A percentile compares a stretch with the other conserved stretches of the same genome.
phyloP scores from a whole-genome alignment of 345 rosid species.

The Corchorus capsularis region DNA sequence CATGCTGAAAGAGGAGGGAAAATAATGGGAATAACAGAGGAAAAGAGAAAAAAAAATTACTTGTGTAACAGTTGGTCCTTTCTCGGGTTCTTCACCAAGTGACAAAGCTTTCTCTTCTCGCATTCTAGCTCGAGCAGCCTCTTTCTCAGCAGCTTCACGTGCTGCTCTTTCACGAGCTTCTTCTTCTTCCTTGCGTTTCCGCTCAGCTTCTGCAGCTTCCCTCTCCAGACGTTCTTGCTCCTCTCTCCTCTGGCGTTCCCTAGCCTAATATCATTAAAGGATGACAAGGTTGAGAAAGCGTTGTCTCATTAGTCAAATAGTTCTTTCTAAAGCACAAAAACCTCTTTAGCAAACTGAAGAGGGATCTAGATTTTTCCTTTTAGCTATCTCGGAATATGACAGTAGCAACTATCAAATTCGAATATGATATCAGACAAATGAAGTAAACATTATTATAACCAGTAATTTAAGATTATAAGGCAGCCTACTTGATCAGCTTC shows the following conservation, averaged over 20 bases:
- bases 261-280: slow-evolving; percentile 46
- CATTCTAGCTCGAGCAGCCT: slow-evolving; percentile 72
- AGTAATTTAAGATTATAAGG: slow-evolving; percentile 4
- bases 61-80: slow-evolving; percentile 85
- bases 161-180: slow-evolving; percentile 85
- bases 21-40: neutral
- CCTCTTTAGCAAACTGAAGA: neutral
- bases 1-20: neutral
- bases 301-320: neutral
- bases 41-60: slow-evolving; percentile 39
- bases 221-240: slow-evolving; percentile 82
- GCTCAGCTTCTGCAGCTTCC: slow-evolving; percentile 95
- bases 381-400: neutral
- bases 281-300: neutral
- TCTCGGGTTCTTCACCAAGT: slow-evolving; percentile 88
- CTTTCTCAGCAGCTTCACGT: slow-evolving; percentile 86
- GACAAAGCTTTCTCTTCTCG: slow-evolving; percentile 85
- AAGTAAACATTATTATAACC: slow-evolving; percentile 1
- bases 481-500: slow-evolving; percentile 93
- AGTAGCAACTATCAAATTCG: neutral
- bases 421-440: neutral
- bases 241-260: slow-evolving; percentile 83
- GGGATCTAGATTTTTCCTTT: neutral
- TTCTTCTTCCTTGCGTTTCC: slow-evolving; percentile 84
- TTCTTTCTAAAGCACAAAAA: neutral